phyloP scores from a whole-genome alignment of 2,329 filamentous ascomycete species.

The Drechslera avenae region DNA sequence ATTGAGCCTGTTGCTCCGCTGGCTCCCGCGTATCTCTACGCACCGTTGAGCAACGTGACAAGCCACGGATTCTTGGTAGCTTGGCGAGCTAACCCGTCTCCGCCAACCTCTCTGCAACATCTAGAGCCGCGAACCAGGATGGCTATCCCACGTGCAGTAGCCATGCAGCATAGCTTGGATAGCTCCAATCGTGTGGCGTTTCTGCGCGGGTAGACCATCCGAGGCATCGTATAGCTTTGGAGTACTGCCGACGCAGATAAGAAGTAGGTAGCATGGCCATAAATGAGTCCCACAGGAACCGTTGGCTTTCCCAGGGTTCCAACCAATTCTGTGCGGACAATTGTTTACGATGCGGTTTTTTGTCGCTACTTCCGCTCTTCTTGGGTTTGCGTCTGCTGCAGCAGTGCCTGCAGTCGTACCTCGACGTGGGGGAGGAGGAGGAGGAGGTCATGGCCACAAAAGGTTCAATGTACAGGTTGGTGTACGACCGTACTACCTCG shows the following conservation, averaged over 20 bases:
- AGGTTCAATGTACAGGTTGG: conserved; percentile 45
- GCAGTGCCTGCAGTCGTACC: conserved; percentile 35
- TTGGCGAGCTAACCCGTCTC: conserved; percentile 25
- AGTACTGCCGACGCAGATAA: conserved; percentile 26
- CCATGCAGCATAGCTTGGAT: conserved; percentile 20
- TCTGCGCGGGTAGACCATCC: conserved; percentile 9
- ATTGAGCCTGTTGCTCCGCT: conserved; percentile 11
- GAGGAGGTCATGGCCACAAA: conserved; percentile 16
- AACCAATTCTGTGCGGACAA: conserved; percentile 7
- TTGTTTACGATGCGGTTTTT: conserved; percentile 36
- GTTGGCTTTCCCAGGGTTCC: conserved; percentile 17
- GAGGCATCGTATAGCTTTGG: conserved; percentile 9
- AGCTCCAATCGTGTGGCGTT: conserved; percentile 17
- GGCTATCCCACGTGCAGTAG: conserved; percentile 35
- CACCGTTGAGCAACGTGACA: conserved; percentile 23
- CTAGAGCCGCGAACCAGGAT: conserved; percentile 18
- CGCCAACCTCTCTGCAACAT: conserved; percentile 12
- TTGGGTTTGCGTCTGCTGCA: conserved; percentile 37
- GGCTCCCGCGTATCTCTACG: conserved; percentile 17
- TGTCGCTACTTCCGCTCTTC: conserved; percentile 31
- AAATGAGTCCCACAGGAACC: conserved; percentile 25
- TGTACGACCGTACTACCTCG: conserved; percentile 44
- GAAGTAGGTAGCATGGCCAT: conserved; percentile 20
- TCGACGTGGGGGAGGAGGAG: conserved; percentile 6
- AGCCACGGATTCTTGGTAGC: conserved; percentile 21